Evolutionary conservation across 2,329 filamentous ascomycete genomes (phyloP).

Genomic region (Fusarium chaquense): DNA sequence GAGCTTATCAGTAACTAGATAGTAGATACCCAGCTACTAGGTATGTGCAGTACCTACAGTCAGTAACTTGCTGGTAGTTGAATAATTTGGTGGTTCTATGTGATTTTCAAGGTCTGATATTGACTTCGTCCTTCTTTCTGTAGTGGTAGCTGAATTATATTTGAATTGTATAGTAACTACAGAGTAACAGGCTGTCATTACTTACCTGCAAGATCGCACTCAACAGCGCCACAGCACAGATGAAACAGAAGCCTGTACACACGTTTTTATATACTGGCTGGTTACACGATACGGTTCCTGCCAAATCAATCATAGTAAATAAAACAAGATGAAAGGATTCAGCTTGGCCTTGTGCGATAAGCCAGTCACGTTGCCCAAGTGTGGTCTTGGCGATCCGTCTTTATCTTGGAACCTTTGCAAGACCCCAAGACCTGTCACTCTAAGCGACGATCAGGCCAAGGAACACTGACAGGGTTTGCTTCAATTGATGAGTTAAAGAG

Average conservation of each 20-base stretch:
- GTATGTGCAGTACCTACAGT: too few relatives aligned
- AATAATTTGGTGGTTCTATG: too few relatives aligned
- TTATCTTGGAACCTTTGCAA: conserved; percentile 29
- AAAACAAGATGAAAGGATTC: conserved; percentile 4
- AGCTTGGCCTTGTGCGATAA: conserved; percentile 28
- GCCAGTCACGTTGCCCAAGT: conserved; percentile 47
- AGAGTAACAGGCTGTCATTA: too few relatives aligned
- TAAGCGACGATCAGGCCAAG: conserved; percentile 19
- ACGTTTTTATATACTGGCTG: not conserved
- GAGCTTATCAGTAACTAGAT: not conserved
- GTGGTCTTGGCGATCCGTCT: conserved; percentile 45
- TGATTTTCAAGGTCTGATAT: too few relatives aligned
- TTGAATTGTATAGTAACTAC: too few relatives aligned
- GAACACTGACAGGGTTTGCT: conserved; percentile 10
- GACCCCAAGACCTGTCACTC: conserved; percentile 7
- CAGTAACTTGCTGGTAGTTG: too few relatives aligned
- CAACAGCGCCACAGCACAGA: not conserved
- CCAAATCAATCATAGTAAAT: not conserved
- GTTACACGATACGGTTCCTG: not conserved
- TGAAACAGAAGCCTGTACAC: not conserved
- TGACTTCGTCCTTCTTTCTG: too few relatives aligned
- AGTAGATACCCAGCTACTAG: too few relatives aligned
- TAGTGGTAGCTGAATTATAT: too few relatives aligned
- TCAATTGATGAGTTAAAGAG: conserved; percentile 34
- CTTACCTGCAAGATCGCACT: too few relatives aligned